Conservation (phyloP, 2,329 filamentous ascomycete genomes). For the Fusarium euwallaceae region DNA sequence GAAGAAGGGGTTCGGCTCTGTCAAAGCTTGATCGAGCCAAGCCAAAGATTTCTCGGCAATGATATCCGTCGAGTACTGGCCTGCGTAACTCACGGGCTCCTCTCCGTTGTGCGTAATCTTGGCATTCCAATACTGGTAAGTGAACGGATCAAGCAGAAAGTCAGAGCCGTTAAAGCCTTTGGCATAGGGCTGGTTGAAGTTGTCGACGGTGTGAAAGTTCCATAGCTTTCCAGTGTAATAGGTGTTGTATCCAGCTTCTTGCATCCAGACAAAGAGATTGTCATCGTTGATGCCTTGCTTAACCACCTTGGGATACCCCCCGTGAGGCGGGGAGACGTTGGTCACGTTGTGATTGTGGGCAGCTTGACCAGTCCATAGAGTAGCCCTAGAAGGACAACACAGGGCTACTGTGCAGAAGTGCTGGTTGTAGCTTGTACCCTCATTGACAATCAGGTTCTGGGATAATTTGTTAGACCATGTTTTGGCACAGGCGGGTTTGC, state of each 20-base stretch:
- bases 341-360: slow-evolving; percentile 80
- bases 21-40: slow-evolving; percentile 7
- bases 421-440: slow-evolving; percentile 69
- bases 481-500: not conserved
- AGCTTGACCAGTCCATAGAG: slow-evolving; percentile 72
- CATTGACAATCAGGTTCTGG: slow-evolving; percentile 49
- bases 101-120: slow-evolving; percentile 7
- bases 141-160: slow-evolving; percentile 20
- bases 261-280: slow-evolving; percentile 75
- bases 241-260: slow-evolving; percentile 75
- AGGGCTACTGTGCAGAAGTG: slow-evolving; percentile 74
- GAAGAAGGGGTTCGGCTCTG: slow-evolving; percentile 8
- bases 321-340: slow-evolving; percentile 60
- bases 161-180: not conserved
- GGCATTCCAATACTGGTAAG: slow-evolving; percentile 16
- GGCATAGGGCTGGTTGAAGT: slow-evolving; percentile 69
- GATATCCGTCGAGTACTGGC: slow-evolving; percentile 13
- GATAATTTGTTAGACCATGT: not conserved
- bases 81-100: slow-evolving; percentile 4
- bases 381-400: slow-evolving; percentile 76
- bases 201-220: slow-evolving; percentile 71
- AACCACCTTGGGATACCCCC: slow-evolving; percentile 68
- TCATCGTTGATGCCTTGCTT: slow-evolving; percentile 72
- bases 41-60: slow-evolving; percentile 1
- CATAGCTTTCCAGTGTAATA: slow-evolving; percentile 81